phyloP scores from a whole-genome alignment of 2,329 filamentous ascomycete species.

The Incumbomyces lentus region DNA sequence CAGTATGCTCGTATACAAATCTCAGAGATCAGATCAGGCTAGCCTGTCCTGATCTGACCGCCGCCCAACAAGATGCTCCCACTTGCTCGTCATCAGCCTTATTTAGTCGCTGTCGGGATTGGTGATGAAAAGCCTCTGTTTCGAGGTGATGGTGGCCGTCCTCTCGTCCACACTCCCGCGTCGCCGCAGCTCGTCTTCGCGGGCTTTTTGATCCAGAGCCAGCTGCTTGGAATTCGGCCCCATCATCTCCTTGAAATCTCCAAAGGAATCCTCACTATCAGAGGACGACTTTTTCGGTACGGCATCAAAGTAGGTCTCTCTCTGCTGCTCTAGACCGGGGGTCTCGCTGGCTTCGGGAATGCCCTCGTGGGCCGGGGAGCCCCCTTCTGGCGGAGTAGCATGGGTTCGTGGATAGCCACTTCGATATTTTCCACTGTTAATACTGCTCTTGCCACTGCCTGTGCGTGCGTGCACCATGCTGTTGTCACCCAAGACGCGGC shows the following conservation, averaged over 20 bases:
- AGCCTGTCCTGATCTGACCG: neutral
- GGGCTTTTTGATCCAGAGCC: slow-evolving; percentile 31
- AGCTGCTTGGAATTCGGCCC: slow-evolving; percentile 31
- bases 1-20: neutral
- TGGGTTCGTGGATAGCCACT: slow-evolving; percentile 35
- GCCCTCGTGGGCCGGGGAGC: slow-evolving; percentile 22
- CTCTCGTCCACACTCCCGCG: slow-evolving; percentile 40
- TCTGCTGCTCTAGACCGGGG: slow-evolving; percentile 22
- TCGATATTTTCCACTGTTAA: slow-evolving; percentile 38
- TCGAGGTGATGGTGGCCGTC: slow-evolving; percentile 35
- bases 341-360: slow-evolving; percentile 35
- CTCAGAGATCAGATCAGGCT: neutral
- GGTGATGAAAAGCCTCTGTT: slow-evolving; percentile 37
- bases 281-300: slow-evolving; percentile 21
- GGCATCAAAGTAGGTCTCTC: slow-evolving; percentile 24
- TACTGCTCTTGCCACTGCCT: slow-evolving; percentile 49
- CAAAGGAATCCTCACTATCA: slow-evolving; percentile 44
- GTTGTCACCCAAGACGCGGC: slow-evolving; percentile 25
- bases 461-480: slow-evolving; percentile 41
- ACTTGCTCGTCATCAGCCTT: no score
- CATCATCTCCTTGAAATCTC: slow-evolving; percentile 42
- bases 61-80: neutral
- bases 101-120: slow-evolving; percentile 38
- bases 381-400: slow-evolving; percentile 33
- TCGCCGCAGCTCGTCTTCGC: slow-evolving; percentile 34